phyloP scores from a whole-genome alignment of 2,329 filamentous ascomycete species.

The Ophiostoma sp. region DNA sequence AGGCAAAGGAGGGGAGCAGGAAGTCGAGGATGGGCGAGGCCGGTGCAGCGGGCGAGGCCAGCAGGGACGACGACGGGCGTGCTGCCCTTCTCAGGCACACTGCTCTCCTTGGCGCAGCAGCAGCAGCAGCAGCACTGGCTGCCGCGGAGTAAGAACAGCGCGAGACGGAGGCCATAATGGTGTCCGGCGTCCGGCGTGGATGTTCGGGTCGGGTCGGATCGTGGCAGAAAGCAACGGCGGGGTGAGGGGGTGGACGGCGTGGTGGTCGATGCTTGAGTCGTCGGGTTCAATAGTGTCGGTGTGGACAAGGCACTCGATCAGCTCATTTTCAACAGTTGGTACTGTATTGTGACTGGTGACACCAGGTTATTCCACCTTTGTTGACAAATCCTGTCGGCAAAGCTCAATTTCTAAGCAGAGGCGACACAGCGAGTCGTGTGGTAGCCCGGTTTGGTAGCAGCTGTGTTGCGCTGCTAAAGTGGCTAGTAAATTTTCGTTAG shows the following conservation, averaged over 20 bases:
- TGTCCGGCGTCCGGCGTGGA: background rate
- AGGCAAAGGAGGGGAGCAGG: slow-evolving; percentile 34
- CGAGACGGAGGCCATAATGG: background rate
- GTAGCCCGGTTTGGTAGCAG: too few species aligned
- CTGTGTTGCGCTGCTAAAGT: background rate
- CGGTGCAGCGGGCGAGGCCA: slow-evolving; percentile 21
- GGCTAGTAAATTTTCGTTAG: background rate
- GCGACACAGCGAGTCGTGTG: background rate
- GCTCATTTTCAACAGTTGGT: background rate
- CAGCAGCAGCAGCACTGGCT: background rate
- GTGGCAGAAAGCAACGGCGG: background rate
- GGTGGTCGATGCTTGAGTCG: background rate
- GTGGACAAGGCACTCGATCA: background rate
- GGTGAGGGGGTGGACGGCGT: background rate
- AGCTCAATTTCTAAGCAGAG: slow-evolving; percentile 20
- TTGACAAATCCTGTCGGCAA: slow-evolving; percentile 17
- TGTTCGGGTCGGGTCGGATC: background rate
- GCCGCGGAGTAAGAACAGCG: slow-evolving; percentile 12
- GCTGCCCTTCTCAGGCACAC: background rate
- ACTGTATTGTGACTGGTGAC: background rate
- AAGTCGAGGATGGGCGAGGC: slow-evolving; percentile 37
- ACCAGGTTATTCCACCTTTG: background rate
- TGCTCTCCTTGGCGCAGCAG: background rate
- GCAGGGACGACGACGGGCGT: background rate
- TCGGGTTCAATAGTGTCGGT: background rate